These are phyloP conservation scores for Xylogone sp. DNA, from an alignment of 2,329 filamentous ascomycete species.

Conservation along the genomic window DNA sequence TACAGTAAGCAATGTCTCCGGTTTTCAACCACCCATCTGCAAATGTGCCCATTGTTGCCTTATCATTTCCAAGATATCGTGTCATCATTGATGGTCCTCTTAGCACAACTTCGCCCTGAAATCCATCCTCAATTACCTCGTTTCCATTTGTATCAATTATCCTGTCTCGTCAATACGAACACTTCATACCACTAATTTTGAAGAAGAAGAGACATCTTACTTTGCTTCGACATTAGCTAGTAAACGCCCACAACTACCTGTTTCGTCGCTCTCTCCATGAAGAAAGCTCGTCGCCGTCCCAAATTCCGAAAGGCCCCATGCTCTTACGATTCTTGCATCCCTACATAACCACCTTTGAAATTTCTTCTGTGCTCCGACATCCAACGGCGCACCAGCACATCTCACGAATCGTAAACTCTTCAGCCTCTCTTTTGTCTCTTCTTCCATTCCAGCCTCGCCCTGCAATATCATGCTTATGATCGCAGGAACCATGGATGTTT, in stretches of 20 bases:
- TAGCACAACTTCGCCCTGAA: constrained; percentile 15
- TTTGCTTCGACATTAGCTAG: constrained; percentile 30
- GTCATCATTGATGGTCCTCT: constrained; percentile 29
- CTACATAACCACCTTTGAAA: constrained; percentile 35
- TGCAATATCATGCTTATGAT: constrained; percentile 53
- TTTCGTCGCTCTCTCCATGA: constrained; percentile 23
- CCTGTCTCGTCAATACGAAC: neutral
- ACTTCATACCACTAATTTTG: no score
- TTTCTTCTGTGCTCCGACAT: constrained; percentile 31
- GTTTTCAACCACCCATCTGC: constrained; percentile 32
- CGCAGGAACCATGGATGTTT: constrained; percentile 66
- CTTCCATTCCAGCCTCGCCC: constrained; percentile 37
- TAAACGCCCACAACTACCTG: constrained; percentile 40
- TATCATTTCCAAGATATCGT: constrained; percentile 30
- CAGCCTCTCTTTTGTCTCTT: constrained; percentile 41
- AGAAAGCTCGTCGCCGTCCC: constrained; percentile 29
- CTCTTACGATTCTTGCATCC: constrained; percentile 38
- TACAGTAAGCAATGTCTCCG: constrained; percentile 42
- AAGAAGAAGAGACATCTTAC: constrained; percentile 1
- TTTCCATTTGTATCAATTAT: constrained; percentile 1
- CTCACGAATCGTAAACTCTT: constrained; percentile 36
- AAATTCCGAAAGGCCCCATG: constrained; percentile 51
- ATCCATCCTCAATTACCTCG: constrained; percentile 9
- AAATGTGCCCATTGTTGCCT: constrained; percentile 24
- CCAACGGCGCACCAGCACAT: constrained; percentile 44